Evolutionary conservation across 2,329 filamentous ascomycete genomes (phyloP).

Genomic region (Didymosphaeria variabile): DNA sequence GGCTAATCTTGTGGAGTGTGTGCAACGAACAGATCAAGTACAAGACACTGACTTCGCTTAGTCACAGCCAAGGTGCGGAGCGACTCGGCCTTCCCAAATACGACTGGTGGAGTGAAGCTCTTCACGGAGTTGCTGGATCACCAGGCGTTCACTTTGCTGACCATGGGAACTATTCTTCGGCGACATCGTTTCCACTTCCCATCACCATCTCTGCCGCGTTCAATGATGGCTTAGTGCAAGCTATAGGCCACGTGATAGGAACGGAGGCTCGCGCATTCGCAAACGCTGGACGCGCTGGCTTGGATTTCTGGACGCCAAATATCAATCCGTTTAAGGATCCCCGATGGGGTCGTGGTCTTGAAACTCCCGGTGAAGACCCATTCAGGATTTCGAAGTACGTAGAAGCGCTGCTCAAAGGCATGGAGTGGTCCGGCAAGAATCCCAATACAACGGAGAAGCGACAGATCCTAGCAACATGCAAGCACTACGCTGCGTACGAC

Average conservation of each 20-base stretch:
- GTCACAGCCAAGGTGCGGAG: slow-evolving; percentile 10
- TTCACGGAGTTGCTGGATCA: slow-evolving; percentile 67
- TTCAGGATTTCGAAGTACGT: slow-evolving; percentile 60
- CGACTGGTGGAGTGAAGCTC: slow-evolving; percentile 63
- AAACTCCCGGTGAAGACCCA: slow-evolving; percentile 68
- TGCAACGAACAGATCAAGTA: neutral
- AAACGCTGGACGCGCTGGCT: slow-evolving; percentile 64
- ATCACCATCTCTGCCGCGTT: slow-evolving; percentile 71
- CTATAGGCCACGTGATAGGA: slow-evolving; percentile 64
- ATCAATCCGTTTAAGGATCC: slow-evolving; percentile 73
- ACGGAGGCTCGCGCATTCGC: slow-evolving; percentile 73
- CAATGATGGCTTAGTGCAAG: slow-evolving; percentile 67
- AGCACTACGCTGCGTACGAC: slow-evolving; percentile 53
- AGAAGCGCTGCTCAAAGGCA: slow-evolving; percentile 36
- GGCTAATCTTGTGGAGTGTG: slow-evolving; percentile 28
- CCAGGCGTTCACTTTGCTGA: slow-evolving; percentile 64
- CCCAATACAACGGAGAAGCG: slow-evolving; percentile 25
- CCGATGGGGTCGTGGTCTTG: slow-evolving; percentile 66
- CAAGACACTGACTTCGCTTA: neutral
- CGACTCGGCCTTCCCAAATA: slow-evolving; percentile 13
- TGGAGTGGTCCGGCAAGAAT: slow-evolving; percentile 20
- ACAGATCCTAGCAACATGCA: slow-evolving; percentile 56
- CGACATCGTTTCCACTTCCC: slow-evolving; percentile 72
- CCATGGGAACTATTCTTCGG: slow-evolving; percentile 63
- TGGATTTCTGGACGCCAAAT: slow-evolving; percentile 71